Conservation (phyloP, 352 stramenopile genomes). For the Phytopythium helicoides region DNA sequence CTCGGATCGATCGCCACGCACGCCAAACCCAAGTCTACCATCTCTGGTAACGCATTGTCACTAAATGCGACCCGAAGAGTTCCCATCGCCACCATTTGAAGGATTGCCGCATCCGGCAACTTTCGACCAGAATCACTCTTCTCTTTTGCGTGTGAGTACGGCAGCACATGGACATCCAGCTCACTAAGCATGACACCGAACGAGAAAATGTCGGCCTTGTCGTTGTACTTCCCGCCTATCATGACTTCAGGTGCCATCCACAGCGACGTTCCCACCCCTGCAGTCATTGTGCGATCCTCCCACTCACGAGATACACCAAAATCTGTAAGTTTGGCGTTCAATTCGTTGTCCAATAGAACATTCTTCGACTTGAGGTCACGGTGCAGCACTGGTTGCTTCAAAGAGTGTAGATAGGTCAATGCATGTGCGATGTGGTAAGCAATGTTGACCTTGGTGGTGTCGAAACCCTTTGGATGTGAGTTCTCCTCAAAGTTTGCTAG, state of each 20-base stretch:
- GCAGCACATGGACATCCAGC: conserved; percentile 24
- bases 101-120: conserved; percentile 22
- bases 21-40: conserved; percentile 20
- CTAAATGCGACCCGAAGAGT: conserved; percentile 29
- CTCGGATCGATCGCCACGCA: conserved; percentile 36
- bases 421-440: conserved; percentile 24
- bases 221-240: conserved; percentile 20
- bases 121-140: conserved; percentile 6
- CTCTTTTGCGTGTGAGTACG: conserved; percentile 20
- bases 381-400: conserved; percentile 21
- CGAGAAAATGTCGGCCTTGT: conserved; percentile 40
- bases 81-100: conserved; percentile 38
- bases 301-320: too few species aligned
- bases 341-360: conserved; percentile 38
- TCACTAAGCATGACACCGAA: conserved; percentile 32
- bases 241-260: conserved; percentile 19
- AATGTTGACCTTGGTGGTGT: conserved; percentile 28
- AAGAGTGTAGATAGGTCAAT: conserved; percentile 43
- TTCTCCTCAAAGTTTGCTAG: conserved; percentile 20
- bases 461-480: conserved; percentile 23
- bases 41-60: conserved; percentile 4
- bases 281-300: too few species aligned
- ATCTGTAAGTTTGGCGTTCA: too few species aligned
- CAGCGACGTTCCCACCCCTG: too few species aligned
- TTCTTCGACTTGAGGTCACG: conserved; percentile 76